Conservation (phyloP, 163 green algal genomes). For the Volvox carteri region DNA sequence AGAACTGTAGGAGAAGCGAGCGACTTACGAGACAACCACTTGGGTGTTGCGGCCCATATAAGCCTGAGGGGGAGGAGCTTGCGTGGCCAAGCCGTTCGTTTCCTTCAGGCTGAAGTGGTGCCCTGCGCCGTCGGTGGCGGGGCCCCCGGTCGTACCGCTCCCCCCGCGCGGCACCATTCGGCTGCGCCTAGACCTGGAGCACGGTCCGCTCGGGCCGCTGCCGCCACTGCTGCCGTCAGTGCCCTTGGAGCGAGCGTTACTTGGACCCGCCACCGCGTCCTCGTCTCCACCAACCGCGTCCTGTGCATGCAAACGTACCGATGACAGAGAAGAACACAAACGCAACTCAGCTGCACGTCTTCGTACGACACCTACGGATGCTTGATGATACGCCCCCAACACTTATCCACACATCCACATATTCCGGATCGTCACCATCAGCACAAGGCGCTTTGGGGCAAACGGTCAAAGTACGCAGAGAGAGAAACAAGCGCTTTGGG, state of each 20-base stretch:
- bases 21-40: conserved; percentile 27
- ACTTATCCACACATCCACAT: too few relatives aligned
- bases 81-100: conserved; percentile 17
- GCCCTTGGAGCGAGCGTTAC: not conserved
- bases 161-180: not conserved
- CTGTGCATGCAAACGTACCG: too few relatives aligned
- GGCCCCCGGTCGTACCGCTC: not conserved
- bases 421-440: too few relatives aligned
- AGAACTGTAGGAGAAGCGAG: too few relatives aligned
- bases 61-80: not conserved
- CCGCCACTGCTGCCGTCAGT: not conserved
- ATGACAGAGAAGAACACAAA: too few relatives aligned
- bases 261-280: not conserved
- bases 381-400: too few relatives aligned
- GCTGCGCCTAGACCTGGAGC: not conserved
- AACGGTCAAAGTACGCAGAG: too few relatives aligned
- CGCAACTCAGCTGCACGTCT: too few relatives aligned
- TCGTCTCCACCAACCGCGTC: not conserved
- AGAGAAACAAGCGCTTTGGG: too few relatives aligned
- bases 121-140: not conserved
- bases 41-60: conserved; percentile 5
- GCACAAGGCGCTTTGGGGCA: too few relatives aligned
- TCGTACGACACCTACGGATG: too few relatives aligned
- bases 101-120: conserved; percentile 10
- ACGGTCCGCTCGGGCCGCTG: too few relatives aligned